Conservation (phyloP, 2,329 filamentous ascomycete species). For the Colletotrichum euphorbiae region DNA sequence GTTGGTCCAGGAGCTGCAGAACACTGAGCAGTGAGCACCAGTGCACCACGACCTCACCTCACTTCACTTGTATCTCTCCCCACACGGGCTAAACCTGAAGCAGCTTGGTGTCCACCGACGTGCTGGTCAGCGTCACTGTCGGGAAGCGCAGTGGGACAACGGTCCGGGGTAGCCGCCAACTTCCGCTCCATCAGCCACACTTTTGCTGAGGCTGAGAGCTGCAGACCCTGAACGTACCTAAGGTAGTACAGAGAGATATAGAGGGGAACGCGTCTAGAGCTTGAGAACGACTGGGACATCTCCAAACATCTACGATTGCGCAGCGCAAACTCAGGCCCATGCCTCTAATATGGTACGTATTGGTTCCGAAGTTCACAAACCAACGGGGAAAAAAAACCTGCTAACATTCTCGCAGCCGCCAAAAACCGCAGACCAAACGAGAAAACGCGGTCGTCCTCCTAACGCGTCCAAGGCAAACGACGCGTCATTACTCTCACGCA, state of each 20-base stretch:
- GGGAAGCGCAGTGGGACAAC: slow-evolving; percentile 17
- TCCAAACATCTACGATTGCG: not conserved
- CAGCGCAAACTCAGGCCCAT: not conserved
- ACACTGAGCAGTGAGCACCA: not conserved
- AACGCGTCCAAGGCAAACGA: slow-evolving; percentile 53
- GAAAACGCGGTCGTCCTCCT: slow-evolving; percentile 57
- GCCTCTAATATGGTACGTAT: slow-evolving; percentile 25
- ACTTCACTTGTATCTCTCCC: not conserved
- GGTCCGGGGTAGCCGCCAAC: slow-evolving; percentile 30
- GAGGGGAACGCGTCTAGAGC: slow-evolving; percentile 31
- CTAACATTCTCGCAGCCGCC: slow-evolving; percentile 27
- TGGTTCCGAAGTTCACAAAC: not conserved
- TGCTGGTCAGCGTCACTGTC: slow-evolving; percentile 19
- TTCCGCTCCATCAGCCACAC: slow-evolving; percentile 17
- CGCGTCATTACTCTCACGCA: slow-evolving; percentile 44
- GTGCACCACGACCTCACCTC: too few relatives aligned
- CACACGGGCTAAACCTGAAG: slow-evolving; percentile 3
- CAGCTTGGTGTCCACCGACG: not conserved
- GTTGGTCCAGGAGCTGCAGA: slow-evolving; percentile 32
- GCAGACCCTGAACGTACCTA: slow-evolving; percentile 9
- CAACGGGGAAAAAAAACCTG: too few relatives aligned
- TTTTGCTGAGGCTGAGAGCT: not conserved
- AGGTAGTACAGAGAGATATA: not conserved
- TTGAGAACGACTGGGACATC: slow-evolving; percentile 1
- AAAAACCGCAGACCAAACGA: slow-evolving; percentile 49